Base-by-base conservation (phyloP, 2,329 filamentous ascomycete species). In the Neofusicoccum sp. region DNA sequence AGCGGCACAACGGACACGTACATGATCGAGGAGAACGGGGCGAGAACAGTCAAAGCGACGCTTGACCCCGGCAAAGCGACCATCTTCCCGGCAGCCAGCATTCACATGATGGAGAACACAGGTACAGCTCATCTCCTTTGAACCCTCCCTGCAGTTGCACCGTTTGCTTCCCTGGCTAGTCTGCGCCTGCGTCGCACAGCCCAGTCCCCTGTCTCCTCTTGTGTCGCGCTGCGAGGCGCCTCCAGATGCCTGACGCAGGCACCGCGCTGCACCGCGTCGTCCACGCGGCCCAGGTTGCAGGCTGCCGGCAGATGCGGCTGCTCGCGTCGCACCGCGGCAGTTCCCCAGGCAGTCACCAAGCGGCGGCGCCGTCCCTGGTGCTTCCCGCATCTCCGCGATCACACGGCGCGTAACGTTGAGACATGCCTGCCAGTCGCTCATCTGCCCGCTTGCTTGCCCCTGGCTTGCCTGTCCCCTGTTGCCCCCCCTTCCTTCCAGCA, bases 11-110 rank as follows among this genome's bases (percentile, higher is more conserved):
- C 78, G 5, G 77, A 76, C 43, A 83, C 79, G 8, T 83, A 75
- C 67, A 83, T 83, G 79, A 75, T 78, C 44, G 73, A 77, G 58
- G 81, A 83, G 68, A 83, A 83, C 61, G 80, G 80, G 2, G 80
- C 78, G 0, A 70, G 71, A 7, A 70, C 76, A 1, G 72, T 82
- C 3, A 73, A 65, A 33, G 72, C 75, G 14, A 73, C 71, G 1
- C 70, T 83, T 38, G 73, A 69, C 3, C 73, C 79, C 1, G 77
- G 78, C 16, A 73, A 78, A 62, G 79, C 80, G 71, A 83, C 81
- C 0, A 74, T 83, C 20, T 84, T 83, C 63, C 81, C 80, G 0
- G 68, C 68, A 12, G 80, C 72, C 1, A 77, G 75, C 62, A 64
- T 83, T 48, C 81, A 83, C 65, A 75, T 73, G 56, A 83, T 83